Evolutionary conservation across 495 filamentous ascomycete genomes (phyloP), one percentile per base, ranked within the genome.

Genomic region (Immersiella caudata): DNA sequence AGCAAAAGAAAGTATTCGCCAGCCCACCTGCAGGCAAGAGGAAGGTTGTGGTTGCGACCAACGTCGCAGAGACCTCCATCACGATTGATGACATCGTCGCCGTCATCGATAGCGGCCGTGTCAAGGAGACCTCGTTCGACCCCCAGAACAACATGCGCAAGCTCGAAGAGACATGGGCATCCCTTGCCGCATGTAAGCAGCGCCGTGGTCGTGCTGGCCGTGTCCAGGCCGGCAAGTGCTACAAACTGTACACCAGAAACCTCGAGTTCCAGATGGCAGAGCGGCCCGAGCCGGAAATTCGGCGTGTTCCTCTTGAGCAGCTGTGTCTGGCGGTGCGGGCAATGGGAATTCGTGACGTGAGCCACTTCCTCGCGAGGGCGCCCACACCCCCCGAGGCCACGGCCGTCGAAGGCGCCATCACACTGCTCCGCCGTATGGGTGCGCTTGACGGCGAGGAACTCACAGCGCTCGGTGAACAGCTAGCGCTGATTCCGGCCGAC

Each of bases 21-120:
- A 84, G 80, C 26, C 81, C 95, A 0, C 93, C 95, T 0, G 76
- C 76, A 22, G 93, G 93, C 1, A 93, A 90, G 78, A 83, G 95
- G 24, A 99, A 99, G 79, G 88, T 99, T 49, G 90, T 99, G 24
- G 91, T 92, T 12, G 91, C 95, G 0, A 99, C 95, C 18, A 99
- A 99, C 70, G 94, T 99, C 18, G 95, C 95, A 2, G 95, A 99
- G 75, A 99, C 95, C 0, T 98, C 95, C 11, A 98, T 99, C 68
- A 99, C 95, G 0, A 99, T 99, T 60, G 92, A 95, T 65, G 95
- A 99, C 72, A 90, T 98, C 36, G 94, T 98, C 14, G 95, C 93
- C 24, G 96, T 99, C 59, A 96, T 99, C 61, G 95, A 99, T 73
- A 93, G 90, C 7, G 95, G 95, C 20, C 88, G 91, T 33, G 94